Evolutionary conservation across 140 eudicot genomes (phyloP), one percentile per base, ranked within the genome.

Genomic region (Erigeron philadelphicus): DNA sequence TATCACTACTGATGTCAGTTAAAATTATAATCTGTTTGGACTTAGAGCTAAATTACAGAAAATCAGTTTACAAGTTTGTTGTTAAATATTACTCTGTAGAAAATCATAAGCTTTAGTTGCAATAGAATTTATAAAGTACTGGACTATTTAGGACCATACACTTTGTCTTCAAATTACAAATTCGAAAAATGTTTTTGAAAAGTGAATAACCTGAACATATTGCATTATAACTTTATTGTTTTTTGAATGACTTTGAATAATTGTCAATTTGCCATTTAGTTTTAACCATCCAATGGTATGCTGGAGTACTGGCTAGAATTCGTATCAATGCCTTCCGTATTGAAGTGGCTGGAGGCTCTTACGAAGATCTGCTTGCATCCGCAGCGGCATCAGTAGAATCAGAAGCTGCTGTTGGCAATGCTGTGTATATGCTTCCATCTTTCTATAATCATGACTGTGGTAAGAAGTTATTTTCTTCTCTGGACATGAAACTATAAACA

Each of bases 371-470:
- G 67, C 85, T 81, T 76, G 76, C 90, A 38, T 76, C 65, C 48
- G 96, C 98, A 50, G 82, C 87, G 53, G 93, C 90, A 73, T 83
- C 87, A 45, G 90, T 93, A 58, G 90, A 83, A 58, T 85, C 86
- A 61, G 96, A 93, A 78, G 85, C 86, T 57, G 87, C 89, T 64
- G 90, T 85, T 52, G 96, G 98, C 57, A 89, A 87, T 87, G 95
- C 96, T 59, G 87, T 88, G 66, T 92, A 92, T 73, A 72, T 88
- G 77, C 98, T 92, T 83, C 96, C 98, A 43, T 88, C 98, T 44
- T 86, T 92, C 67, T 92, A 92, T 70, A 92, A 92, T 75, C 98
- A 92, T 69, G 96, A 88, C 67, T 92, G 98, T 78, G 98, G 98
- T 92, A 80, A 82, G 79, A 72, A 7, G 25, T 66, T 31, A 64